phyloP scores from a whole-genome alignment of 331 rosid genomes.

The Quercus tomentella region DNA sequence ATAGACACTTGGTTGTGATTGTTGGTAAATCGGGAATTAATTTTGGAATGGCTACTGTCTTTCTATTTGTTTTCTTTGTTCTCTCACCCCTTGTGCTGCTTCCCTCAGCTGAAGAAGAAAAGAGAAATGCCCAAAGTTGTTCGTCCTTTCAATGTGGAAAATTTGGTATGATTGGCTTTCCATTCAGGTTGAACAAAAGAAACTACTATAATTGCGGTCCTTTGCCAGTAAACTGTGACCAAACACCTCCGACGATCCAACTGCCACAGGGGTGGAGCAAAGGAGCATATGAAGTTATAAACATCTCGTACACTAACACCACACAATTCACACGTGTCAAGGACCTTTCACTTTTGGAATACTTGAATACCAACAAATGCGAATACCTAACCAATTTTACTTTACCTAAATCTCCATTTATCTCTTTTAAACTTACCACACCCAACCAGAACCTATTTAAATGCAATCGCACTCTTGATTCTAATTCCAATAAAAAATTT shows the following conservation, averaged over 20 bases:
- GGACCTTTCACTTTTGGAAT: too few relatives aligned
- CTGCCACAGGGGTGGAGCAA: conserved; percentile 24
- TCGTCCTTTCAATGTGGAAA: background rate
- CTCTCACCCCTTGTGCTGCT: conserved; percentile 5
- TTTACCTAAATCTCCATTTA: background rate
- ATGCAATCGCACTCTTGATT: conserved; percentile 11
- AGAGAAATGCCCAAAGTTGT: background rate
- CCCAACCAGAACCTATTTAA: background rate
- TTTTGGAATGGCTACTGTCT: conserved; percentile 5
- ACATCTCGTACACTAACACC: too few relatives aligned
- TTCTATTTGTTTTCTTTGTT: background rate
- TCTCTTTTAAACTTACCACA: background rate
- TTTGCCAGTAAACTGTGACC: too few relatives aligned
- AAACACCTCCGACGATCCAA: background rate
- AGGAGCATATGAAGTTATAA: background rate
- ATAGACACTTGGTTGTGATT: background rate
- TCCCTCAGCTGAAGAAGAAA: conserved; percentile 2
- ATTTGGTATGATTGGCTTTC: background rate
- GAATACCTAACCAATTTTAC: too few relatives aligned
- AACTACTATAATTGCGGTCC: background rate
- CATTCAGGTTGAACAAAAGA: conserved; percentile 18
- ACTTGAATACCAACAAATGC: too few relatives aligned
- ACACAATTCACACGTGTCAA: too few relatives aligned
- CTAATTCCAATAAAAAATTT: fast-evolving
- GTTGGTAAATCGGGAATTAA: background rate